Conservation (phyloP, 2,329 filamentous ascomycete genomes). For the Akanthomyces lecanii region DNA sequence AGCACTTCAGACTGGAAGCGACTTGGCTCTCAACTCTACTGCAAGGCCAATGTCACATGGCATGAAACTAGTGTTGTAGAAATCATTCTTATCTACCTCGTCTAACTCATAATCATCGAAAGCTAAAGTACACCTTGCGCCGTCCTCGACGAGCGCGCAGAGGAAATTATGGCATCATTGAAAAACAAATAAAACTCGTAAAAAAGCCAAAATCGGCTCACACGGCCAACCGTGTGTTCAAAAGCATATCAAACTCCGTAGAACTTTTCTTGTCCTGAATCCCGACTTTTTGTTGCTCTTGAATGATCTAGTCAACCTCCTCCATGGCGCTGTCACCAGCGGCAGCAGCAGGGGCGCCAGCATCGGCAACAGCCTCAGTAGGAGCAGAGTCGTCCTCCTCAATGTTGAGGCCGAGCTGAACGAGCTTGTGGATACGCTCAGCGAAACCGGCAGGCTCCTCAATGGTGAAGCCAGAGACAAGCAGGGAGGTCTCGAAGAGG, state of each 20-base stretch:
- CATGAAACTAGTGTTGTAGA: conserved; percentile 14
- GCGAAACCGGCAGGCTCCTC: conserved; percentile 97
- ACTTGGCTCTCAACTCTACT: no score
- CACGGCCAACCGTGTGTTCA: conserved; percentile 19
- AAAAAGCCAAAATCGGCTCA: conserved; percentile 30
- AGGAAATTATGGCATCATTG: conserved; percentile 34
- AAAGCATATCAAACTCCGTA: conserved; percentile 38
- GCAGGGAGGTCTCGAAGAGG: conserved; percentile 96
- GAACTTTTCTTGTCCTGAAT: conserved; percentile 37
- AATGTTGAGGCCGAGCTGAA: conserved; percentile 94
- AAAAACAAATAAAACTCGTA: conserved; percentile 33
- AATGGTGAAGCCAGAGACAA: conserved; percentile 99
- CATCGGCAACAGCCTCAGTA: conserved; percentile 52
- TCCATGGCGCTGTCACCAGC: conserved; percentile 95
- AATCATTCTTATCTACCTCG: conserved; percentile 30
- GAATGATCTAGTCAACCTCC: conserved; percentile 83
- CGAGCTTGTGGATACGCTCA: conserved; percentile 99
- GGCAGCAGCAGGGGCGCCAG: conserved; percentile 55
- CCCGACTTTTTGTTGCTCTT: conserved; percentile 27
- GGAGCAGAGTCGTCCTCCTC: conserved; percentile 81
- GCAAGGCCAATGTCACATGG: neutral
- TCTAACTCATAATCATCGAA: conserved; percentile 39
- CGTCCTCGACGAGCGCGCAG: conserved; percentile 23
- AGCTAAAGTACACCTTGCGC: conserved; percentile 37
- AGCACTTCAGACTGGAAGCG: no score